Percentiles rank a stretch among this genome's conserved stretches.
These are phyloP conservation scores for Acaromyces ingoldii DNA, from an alignment of 1,284 basidiomycete species.

Conservation along the genomic window DNA sequence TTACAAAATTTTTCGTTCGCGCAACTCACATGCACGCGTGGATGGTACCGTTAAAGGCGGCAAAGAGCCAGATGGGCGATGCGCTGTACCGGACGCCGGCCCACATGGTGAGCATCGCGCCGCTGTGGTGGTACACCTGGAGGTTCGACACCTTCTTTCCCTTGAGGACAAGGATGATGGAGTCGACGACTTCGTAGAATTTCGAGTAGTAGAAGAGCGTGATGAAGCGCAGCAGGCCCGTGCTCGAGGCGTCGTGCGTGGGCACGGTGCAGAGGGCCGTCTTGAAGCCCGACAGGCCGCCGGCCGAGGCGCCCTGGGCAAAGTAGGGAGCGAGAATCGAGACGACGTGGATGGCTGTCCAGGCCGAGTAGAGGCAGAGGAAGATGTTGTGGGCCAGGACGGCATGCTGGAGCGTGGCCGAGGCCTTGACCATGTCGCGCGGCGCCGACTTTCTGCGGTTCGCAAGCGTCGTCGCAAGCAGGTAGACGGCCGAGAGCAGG, in stretches of 20 bases:
- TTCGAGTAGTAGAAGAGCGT: slow-evolving; percentile 51
- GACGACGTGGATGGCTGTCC: slow-evolving; percentile 35
- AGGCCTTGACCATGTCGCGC: slow-evolving; percentile 27
- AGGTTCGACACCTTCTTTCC: slow-evolving; percentile 48
- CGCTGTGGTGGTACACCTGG: slow-evolving; percentile 41
- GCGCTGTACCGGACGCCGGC: slow-evolving; percentile 45
- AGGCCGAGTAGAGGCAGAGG: slow-evolving; percentile 41
- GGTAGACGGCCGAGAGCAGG: slow-evolving; percentile 21
- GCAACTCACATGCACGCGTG: slow-evolving; percentile 45
- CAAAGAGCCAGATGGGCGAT: slow-evolving; percentile 36
- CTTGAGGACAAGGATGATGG: slow-evolving; percentile 50
- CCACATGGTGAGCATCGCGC: slow-evolving; percentile 50
- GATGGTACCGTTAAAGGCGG: slow-evolving; percentile 38
- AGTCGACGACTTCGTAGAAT: slow-evolving; percentile 51
- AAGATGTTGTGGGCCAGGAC: slow-evolving; percentile 49
- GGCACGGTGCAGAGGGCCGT: slow-evolving; percentile 50
- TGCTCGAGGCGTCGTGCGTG: slow-evolving; percentile 34
- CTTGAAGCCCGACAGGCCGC: slow-evolving; percentile 27
- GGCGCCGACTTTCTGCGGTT: slow-evolving; percentile 26
- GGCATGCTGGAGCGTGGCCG: slow-evolving; percentile 20
- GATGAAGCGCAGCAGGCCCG: slow-evolving; percentile 33
- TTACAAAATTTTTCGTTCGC: no score
- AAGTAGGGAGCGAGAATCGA: slow-evolving; percentile 21
- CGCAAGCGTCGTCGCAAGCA: slow-evolving; percentile 24
- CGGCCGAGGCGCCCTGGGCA: slow-evolving; percentile 12